Percentiles rank a stretch among this genome's conserved stretches.
These are phyloP conservation scores for Retiboletus flavoniger DNA, from an alignment of 1,284 basidiomycete species.

Conservation along the genomic window DNA sequence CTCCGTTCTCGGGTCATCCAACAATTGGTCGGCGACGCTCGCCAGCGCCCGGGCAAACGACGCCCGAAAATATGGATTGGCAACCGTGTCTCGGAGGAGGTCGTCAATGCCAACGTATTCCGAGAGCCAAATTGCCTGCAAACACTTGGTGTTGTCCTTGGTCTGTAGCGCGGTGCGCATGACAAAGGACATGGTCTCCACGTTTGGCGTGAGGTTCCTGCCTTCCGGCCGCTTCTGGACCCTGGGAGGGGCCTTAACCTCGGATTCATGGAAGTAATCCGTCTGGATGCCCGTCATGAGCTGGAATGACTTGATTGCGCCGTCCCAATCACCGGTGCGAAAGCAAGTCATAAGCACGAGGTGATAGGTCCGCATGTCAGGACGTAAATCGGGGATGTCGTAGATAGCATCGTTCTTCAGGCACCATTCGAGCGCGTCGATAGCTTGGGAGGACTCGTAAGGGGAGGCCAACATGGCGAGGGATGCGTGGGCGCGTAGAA, in stretches of 20 bases:
- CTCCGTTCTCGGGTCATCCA: conserved; percentile 20
- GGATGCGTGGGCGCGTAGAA: conserved; percentile 51
- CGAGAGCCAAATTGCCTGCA: conserved; percentile 59
- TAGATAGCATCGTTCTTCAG: conserved; percentile 45
- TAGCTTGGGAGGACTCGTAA: conserved; percentile 39
- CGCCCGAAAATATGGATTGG: conserved; percentile 26
- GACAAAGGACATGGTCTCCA: conserved; percentile 51
- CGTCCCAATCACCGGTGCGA: conserved; percentile 59
- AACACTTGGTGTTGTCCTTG: conserved; percentile 46
- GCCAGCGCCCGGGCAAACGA: conserved; percentile 30
- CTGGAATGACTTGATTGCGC: conserved; percentile 55
- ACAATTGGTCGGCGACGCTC: conserved; percentile 12
- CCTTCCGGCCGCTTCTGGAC: conserved; percentile 42
- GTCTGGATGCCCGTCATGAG: conserved; percentile 63
- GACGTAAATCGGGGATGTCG: conserved; percentile 46
- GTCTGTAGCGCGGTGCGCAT: conserved; percentile 53
- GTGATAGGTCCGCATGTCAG: conserved; percentile 49
- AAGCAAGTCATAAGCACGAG: conserved; percentile 60
- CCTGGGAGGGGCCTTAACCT: conserved; percentile 33
- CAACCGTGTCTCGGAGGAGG: conserved; percentile 20
- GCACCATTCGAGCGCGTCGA: conserved; percentile 65
- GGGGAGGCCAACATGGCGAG: conserved; percentile 39
- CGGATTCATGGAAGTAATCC: conserved; percentile 52
- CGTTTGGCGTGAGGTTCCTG: conserved; percentile 44
- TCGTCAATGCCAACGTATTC: conserved; percentile 41